Conservation (phyloP, 495 filamentous ascomycete species). For the Aspergillus panamensis region DNA sequence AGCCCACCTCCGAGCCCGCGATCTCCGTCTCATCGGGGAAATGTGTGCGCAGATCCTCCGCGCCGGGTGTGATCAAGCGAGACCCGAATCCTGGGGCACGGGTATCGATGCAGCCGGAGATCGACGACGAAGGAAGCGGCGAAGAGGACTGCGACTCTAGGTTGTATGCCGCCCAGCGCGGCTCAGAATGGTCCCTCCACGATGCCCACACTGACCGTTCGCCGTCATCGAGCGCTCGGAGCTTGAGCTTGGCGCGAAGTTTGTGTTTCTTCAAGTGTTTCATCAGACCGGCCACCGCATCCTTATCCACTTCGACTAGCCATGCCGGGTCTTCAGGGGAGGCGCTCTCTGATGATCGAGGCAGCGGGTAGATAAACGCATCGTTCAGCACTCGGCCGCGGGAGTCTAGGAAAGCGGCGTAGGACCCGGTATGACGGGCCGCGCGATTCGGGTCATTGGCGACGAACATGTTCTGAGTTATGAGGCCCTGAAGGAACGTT, state of each 20-base stretch:
- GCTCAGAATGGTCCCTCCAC: constrained; percentile 54
- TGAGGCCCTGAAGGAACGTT: constrained; percentile 82
- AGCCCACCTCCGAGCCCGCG: constrained; percentile 32
- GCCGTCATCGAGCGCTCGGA: constrained; percentile 58
- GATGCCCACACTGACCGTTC: constrained; percentile 64
- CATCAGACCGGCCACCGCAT: constrained; percentile 55
- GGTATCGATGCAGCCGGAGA: constrained; percentile 52
- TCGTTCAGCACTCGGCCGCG: constrained; percentile 81
- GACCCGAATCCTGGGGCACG: constrained; percentile 68
- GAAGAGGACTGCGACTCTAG: constrained; percentile 36
- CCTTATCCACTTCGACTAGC: constrained; percentile 77
- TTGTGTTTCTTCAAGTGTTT: constrained; percentile 79
- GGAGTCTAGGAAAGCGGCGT: constrained; percentile 80
- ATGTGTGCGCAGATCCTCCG: constrained; percentile 37
- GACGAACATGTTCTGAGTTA: constrained; percentile 68
- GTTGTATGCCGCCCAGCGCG: constrained; percentile 46
- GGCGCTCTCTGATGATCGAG: constrained; percentile 27
- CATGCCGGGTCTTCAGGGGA: constrained; percentile 51
- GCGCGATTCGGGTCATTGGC: constrained; percentile 36
- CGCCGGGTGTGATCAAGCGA: constrained; percentile 49
- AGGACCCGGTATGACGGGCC: constrained; percentile 51
- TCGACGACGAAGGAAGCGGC: constrained; percentile 23
- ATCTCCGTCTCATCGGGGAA: constrained; percentile 37
- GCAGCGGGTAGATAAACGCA: constrained; percentile 76
- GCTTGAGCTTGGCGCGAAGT: constrained; percentile 69